Evolutionary conservation across 768 basidiomycete genomes (phyloP), one percentile per base, ranked within the genome.

Genomic region (Phlebiopsis gigantea): DNA sequence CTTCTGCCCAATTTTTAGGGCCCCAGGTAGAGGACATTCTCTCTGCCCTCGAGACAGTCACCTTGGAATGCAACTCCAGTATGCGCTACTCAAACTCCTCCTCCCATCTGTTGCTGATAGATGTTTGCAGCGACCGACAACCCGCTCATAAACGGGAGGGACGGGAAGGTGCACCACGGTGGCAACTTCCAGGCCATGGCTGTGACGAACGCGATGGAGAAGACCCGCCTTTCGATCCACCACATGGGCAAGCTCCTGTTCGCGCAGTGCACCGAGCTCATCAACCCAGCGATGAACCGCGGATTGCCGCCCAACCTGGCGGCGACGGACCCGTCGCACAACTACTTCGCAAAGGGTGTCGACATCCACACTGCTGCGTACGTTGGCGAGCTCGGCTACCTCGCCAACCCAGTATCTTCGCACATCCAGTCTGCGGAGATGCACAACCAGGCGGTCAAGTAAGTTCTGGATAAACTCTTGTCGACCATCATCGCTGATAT

Each of bases 361-460:
- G 92, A 94, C 62, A 93, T 94, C 58, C 88, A 85, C 43, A 78
- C 82, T 5, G 90, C 92, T 8, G 85, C 92, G 0, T 93, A 94
- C 66, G 80, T 85, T 2, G 77, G 85, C 46, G 92, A 94, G 70
- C 80, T 94, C 29, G 91, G 90, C 26, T 85, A 80, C 65, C 79
- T 93, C 24, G 91, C 88, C 19, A 89, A 82, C 72, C 90, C 92
- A 0, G 90, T 93, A 10, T 87, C 87, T 2, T 90, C 89, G 0
- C 86, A 88, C 62, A 83, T 91, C 48, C 90, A 93, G 64, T 87
- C 86, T 1, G 91, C 91, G 1, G 91, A 94, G 72, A 90, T 93
- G 88, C 89, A 92, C 66, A 94, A 94, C 63, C 92, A 94, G 69
- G 88, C 92, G 44, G 81, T 94, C 70, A 94, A 94, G 88, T 90